phyloP scores from a whole-genome alignment of 176 grass and related monocot genomes.

The Juncus inflexus region DNA sequence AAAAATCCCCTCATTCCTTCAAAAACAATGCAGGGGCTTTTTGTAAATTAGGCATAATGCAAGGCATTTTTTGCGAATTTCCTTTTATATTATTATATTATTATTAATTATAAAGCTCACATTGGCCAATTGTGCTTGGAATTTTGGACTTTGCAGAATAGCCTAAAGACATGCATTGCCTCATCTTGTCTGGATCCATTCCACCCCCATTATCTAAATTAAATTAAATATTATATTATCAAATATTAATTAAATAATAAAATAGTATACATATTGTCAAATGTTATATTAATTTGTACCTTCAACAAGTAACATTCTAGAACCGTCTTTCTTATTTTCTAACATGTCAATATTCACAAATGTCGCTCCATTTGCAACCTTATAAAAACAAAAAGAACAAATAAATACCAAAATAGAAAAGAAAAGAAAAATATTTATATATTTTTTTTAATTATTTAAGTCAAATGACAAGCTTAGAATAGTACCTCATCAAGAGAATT shows the following conservation, averaged over 20 bases:
- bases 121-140: constrained; percentile 89
- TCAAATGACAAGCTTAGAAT: constrained; percentile 4
- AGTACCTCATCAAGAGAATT: constrained; percentile 93
- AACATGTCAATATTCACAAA: constrained; percentile 93
- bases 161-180: constrained; percentile 98
- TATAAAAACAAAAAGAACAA: constrained; percentile 12
- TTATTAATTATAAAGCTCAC: constrained; percentile 41
- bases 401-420: background rate
- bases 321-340: constrained; percentile 64
- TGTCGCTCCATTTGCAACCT: constrained; percentile 89
- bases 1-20: no score
- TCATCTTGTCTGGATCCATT: constrained; percentile 95
- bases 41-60: no score
- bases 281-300: constrained; percentile 32
- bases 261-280: no score
- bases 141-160: constrained; percentile 89
- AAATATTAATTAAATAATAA: no score
- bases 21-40: background rate
- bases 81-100: constrained; percentile 15
- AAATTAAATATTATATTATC: constrained; percentile 11
- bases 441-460: constrained; percentile 9
- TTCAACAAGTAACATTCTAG: constrained; percentile 87
- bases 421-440: background rate
- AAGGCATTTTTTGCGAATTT: no score
- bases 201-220: constrained; percentile 84